phyloP scores from a whole-genome alignment of 83 land plant genomes.

The Picea abies region DNA sequence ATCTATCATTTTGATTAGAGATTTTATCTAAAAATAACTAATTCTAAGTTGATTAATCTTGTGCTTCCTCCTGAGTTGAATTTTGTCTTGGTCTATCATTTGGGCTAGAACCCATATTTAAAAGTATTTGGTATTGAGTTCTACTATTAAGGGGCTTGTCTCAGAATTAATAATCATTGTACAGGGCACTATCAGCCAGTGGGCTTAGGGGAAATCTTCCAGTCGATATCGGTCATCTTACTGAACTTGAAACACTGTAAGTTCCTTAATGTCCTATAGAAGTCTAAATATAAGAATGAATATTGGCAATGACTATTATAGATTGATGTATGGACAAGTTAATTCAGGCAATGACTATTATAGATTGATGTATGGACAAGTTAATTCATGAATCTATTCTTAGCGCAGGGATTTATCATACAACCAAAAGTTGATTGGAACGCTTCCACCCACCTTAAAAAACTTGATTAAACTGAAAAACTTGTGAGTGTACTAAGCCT shows the following conservation, averaged over 20 bases:
- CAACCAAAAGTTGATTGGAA: constrained; percentile 30
- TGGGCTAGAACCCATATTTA: too few relatives aligned
- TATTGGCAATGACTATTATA: not conserved
- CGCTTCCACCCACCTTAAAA: constrained; percentile 34
- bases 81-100: too few relatives aligned
- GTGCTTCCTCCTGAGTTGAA: too few relatives aligned
- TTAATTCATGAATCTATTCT: too few relatives aligned
- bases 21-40: too few relatives aligned
- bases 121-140: not conserved
- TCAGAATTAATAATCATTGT: not conserved
- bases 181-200: not conserved
- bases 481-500: constrained; percentile 23
- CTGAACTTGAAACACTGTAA: not conserved
- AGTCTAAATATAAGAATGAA: not conserved
- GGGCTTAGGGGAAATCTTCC: not conserved
- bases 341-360: not conserved
- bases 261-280: not conserved
- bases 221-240: not conserved
- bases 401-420: constrained; percentile 38
- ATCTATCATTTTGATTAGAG: too few relatives aligned
- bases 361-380: too few relatives aligned
- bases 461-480: constrained; percentile 29
- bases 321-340: too few relatives aligned
- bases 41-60: too few relatives aligned
- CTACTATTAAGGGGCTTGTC: not conserved